These are phyloP conservation scores for Aureobasidium zeae DNA, from an alignment of 2,329 filamentous ascomycete genomes.

Conservation along the genomic window DNA sequence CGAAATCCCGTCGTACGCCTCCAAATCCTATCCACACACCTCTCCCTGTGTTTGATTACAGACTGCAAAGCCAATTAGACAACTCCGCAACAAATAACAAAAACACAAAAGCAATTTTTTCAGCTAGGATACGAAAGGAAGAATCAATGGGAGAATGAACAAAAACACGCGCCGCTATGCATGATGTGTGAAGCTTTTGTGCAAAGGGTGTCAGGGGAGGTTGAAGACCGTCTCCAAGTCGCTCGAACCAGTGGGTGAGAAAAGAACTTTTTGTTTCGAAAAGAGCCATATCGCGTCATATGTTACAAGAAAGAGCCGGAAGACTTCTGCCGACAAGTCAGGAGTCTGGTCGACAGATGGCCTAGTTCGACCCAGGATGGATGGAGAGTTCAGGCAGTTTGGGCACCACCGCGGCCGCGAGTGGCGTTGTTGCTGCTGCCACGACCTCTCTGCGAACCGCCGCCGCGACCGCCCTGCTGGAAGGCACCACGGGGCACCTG, in stretches of 20 bases:
- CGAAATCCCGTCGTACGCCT: conserved; percentile 9
- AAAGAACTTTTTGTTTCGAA: conserved; percentile 14
- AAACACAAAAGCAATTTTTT: too few species aligned
- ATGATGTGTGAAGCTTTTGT: conserved; percentile 12
- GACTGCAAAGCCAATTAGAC: conserved; percentile 10
- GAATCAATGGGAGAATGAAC: too few species aligned
- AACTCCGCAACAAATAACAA: conserved; percentile 15
- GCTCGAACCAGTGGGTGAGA: conserved; percentile 15
- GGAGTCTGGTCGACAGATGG: background rate
- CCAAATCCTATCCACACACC: conserved; percentile 2
- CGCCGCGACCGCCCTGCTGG: conserved; percentile 58
- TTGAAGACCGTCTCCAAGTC: conserved; percentile 10
- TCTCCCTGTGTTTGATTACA: conserved; percentile 13
- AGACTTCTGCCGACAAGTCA: background rate
- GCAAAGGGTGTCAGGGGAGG: conserved; percentile 2
- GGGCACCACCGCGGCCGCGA: conserved; percentile 22
- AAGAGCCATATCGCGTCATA: conserved; percentile 14
- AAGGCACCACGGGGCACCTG: conserved; percentile 55
- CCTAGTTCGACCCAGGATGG: background rate
- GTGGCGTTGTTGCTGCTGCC: conserved; percentile 28
- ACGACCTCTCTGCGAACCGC: conserved; percentile 36
- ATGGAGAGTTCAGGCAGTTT: conserved; percentile 18
- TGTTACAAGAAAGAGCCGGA: conserved; percentile 7
- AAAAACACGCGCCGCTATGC: conserved; percentile 16
- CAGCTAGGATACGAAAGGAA: conserved; percentile 1